Conservation (phyloP, 225 moss, liverwort and hornwort genomes). For the Sphagnum contortum region DNA sequence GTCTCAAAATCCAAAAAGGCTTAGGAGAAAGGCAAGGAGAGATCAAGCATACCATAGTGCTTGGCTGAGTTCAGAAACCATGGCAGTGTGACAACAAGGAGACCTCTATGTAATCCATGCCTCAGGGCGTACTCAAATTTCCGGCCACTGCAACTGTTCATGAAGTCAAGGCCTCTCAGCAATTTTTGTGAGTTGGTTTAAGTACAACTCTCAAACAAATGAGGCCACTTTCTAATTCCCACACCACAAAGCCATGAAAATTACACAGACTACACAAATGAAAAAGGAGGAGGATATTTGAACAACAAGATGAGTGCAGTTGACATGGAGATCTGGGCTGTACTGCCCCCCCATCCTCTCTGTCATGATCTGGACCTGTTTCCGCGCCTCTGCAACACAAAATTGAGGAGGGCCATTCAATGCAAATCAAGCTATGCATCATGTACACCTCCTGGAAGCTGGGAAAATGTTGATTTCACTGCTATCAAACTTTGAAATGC, state of each 20-base stretch:
- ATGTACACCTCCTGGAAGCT: too few species aligned
- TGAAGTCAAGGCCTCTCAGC: slow-evolving; percentile 25
- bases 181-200: too few species aligned
- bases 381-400: slow-evolving; percentile 47
- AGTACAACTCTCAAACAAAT: neutral
- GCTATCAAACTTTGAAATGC: too few species aligned
- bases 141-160: slow-evolving; percentile 59
- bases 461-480: too few species aligned
- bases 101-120: slow-evolving; percentile 56
- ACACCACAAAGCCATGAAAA: too few species aligned
- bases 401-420: neutral
- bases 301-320: slow-evolving; percentile 62
- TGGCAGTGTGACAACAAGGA: slow-evolving; percentile 46
- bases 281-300: slow-evolving; percentile 36
- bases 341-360: slow-evolving; percentile 64
- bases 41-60: slow-evolving; percentile 33
- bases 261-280: too few species aligned
- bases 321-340: slow-evolving; percentile 52
- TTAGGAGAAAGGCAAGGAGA: too few species aligned
- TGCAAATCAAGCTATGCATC: too few species aligned
- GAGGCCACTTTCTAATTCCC: too few species aligned
- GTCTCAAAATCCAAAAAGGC: too few species aligned
- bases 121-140: slow-evolving; percentile 60
- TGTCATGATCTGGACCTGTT: slow-evolving; percentile 65
- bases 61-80: slow-evolving; percentile 64